Base-by-base conservation (phyloP, 1,139 yeast genomes). In the Protomyces lactucae-debilis region DNA sequence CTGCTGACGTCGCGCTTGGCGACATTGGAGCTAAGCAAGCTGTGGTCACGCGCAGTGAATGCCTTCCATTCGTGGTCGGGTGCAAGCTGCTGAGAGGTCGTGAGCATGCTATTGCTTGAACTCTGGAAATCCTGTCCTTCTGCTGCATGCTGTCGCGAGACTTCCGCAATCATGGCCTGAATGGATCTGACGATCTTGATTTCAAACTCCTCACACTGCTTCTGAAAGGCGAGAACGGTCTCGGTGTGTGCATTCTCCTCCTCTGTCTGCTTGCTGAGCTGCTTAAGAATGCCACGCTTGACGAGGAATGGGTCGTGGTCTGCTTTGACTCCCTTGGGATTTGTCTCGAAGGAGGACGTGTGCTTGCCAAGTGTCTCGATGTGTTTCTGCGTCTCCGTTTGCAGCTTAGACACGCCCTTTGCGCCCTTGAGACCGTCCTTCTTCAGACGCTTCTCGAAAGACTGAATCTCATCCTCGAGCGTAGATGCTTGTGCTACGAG, bases 261-360 rank as follows among this genome's bases (percentile, higher is more conserved):
- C 55, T 71, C 69, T 48, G 81, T 70, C 71, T 81, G 84, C 56
- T 72, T 75, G 14, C 75, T 77, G 3, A 81, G 76, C 39, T 76
- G 72, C 57, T 72, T 70, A 37, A 76, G 68, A 3, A 78, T 73
- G 16, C 69, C 60, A 64, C 83, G 77, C 67, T 78, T 77, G 60
- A 76, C 70, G 39, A 80, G 72, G 67, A 76, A 82, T 4, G 85
- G 85, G 68, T 82, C 85, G 56, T 78, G 75, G 39, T 80, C 82
- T 10, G 75, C 67, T 66, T 75, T 76, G 52, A 64, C 48, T 32
- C 59, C 51, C 40, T 46, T 60, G 3, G 54, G 37, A 16, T 23
- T 35, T 8, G 46, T 48, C 48, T 68, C 65, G 16, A 35, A 53
- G 52, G 57, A 23, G 43, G 37, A 35, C 35, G 60, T 55, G 54